Evolutionary conservation across 164 flowering plant genomes (phyloP).

Genomic region (Stephania cephalantha): DNA sequence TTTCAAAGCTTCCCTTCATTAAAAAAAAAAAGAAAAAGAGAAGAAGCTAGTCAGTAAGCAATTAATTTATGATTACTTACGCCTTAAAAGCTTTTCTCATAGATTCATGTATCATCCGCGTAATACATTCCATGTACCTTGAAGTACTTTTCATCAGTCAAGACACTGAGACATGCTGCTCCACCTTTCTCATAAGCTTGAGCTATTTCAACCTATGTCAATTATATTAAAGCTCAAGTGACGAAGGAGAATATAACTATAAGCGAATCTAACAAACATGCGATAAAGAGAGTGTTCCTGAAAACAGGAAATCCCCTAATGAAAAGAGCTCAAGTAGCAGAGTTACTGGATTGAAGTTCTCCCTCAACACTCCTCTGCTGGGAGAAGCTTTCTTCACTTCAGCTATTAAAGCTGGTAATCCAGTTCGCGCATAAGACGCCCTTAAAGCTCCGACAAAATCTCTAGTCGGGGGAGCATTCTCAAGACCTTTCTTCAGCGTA

Average conservation of each 20-base stretch:
- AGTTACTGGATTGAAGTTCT: conserved; percentile 87
- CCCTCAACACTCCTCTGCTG: conserved; percentile 83
- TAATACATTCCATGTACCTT: conserved; percentile 38
- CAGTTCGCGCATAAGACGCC: conserved; percentile 59
- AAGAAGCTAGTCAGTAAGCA: neutral
- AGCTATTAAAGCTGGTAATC: conserved; percentile 87
- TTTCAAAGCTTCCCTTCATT: conserved; percentile 85
- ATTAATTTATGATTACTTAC: neutral
- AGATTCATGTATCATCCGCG: neutral
- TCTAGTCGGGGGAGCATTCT: conserved; percentile 58
- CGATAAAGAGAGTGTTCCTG: neutral
- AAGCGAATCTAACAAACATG: neutral
- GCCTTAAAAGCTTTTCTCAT: neutral
- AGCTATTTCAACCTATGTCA: conserved; percentile 79
- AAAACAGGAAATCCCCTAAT: neutral
- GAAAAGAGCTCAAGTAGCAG: neutral
- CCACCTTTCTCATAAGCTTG: conserved; percentile 94
- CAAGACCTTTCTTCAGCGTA: conserved; percentile 40
- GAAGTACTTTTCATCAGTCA: conserved; percentile 89
- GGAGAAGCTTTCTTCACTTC: conserved; percentile 99
- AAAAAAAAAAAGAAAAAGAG: neutral
- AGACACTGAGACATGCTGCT: conserved; percentile 96
- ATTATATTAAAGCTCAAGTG: neutral
- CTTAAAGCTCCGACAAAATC: conserved; percentile 86
- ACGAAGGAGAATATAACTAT: neutral